Base-by-base conservation (phyloP, 140 eudicot species). In the Cichorium intybus region DNA sequence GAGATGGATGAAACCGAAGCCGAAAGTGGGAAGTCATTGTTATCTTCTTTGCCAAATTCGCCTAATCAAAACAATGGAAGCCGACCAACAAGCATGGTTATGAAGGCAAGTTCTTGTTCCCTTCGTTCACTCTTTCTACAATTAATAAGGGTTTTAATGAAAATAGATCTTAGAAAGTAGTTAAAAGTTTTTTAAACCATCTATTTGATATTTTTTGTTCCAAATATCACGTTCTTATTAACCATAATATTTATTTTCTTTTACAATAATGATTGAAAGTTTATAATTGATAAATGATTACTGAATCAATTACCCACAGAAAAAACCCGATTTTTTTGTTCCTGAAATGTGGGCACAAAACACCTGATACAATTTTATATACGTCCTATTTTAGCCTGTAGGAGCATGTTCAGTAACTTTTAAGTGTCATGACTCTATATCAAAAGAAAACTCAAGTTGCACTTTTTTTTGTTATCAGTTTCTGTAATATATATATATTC, bases 51-150 rank as follows among this genome's bases (percentile, higher is more conserved):
- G 57, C 77, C 83, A 17, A 84, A 71, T 60, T 81, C 96, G 12
- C 87, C 93, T 23, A 81, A 66, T 66, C 85, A 79, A 34, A 76
- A 50, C 70, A 75, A 71, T 53, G 73, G 78, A 10, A 87, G 90
- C 70, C 82, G 82, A 73, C 96, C 96, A 45, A 79, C 65, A 31
- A 88, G 96, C 85, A 88, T 88, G 96, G 83, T 85, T 33, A 53
- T 88, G 56, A 84, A 85, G 96, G 89, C 75, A 72, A 85, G 95
- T 43, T 72, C 51, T 50, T 24, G 1, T 14, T 41, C 29, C 37
- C 33, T 27, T 54, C 14, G 11, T 3, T 17, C 8, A 24, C 56
- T 35, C 7, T 18, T 39, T 45, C 16, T 5, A 2, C 12, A 3
- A 37, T 7, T 27, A 17, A 31, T 22, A 20, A 29, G 16, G 2